These are phyloP conservation scores for Ceratobasidium theobromae DNA, from an alignment of 1,284 basidiomycete species.

Conservation along the genomic window DNA sequence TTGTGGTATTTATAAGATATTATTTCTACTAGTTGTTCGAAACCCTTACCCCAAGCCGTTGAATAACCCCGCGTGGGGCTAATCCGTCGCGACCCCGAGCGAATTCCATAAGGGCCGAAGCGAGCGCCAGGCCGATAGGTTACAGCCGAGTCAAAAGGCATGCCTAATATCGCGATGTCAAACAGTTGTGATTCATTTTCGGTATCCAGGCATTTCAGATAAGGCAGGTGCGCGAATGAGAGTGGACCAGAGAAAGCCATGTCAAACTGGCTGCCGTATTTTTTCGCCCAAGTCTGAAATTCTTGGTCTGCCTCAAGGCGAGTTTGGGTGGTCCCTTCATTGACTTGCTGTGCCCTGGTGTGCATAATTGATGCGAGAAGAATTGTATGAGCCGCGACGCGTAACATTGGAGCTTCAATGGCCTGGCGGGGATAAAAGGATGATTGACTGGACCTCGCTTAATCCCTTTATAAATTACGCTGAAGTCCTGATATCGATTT, in stretches of 20 bases:
- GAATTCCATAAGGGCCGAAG: slow-evolving; percentile 79
- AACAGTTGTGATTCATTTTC: slow-evolving; percentile 53
- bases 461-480: neutral
- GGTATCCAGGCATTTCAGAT: slow-evolving; percentile 65
- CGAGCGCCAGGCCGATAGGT: slow-evolving; percentile 73
- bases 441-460: too few relatives aligned
- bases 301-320: slow-evolving; percentile 2
- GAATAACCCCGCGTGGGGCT: slow-evolving; percentile 42
- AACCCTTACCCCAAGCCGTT: slow-evolving; percentile 32
- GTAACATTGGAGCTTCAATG: neutral
- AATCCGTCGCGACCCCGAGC: slow-evolving; percentile 72
- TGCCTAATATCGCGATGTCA: slow-evolving; percentile 75
- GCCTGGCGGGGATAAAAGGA: too few relatives aligned
- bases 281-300: slow-evolving; percentile 40
- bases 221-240: slow-evolving; percentile 71
- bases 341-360: neutral
- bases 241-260: slow-evolving; percentile 70
- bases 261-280: slow-evolving; percentile 72
- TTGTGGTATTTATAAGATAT: slow-evolving; percentile 47
- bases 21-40: neutral
- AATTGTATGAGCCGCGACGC: neutral
- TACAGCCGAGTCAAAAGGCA: slow-evolving; percentile 78
- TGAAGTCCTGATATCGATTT: neutral
- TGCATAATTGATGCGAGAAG: neutral
- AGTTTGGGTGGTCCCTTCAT: neutral